Evolutionary conservation across 108 stramenopile species (phyloP).

Genomic region (Fragilaria crotonensis): DNA sequence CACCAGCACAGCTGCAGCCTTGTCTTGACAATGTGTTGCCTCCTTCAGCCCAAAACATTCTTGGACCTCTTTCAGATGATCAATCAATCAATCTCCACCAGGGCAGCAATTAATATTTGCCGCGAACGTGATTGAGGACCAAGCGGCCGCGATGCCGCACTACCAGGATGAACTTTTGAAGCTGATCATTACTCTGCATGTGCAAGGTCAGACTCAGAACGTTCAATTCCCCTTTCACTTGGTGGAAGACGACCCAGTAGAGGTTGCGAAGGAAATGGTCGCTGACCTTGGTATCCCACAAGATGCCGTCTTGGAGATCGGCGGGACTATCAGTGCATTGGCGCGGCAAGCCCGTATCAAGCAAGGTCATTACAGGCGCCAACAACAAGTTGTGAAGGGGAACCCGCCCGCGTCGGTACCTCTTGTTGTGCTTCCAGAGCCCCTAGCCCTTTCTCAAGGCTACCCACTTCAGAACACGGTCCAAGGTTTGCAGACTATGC

Average conservation of each 20-base stretch:
- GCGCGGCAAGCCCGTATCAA: constrained; percentile 64
- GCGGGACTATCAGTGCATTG: constrained; percentile 78
- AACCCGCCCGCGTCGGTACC: no score
- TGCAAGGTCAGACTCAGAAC: constrained; percentile 68
- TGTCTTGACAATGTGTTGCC: constrained; percentile 9
- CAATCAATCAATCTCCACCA: not conserved
- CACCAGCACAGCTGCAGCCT: not conserved
- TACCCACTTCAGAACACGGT: not conserved
- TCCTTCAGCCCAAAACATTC: no score
- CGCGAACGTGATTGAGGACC: constrained; percentile 54
- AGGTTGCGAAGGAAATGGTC: constrained; percentile 85
- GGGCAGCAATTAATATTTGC: constrained; percentile 41
- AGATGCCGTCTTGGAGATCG: constrained; percentile 74
- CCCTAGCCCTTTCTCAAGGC: not conserved
- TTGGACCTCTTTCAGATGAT: no score
- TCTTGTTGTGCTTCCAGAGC: no score
- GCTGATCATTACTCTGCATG: constrained; percentile 68
- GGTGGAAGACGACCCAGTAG: constrained; percentile 78
- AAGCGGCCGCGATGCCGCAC: constrained; percentile 23
- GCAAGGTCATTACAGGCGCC: constrained; percentile 46
- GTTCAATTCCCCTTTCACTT: constrained; percentile 85
- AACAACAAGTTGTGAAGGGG: not conserved
- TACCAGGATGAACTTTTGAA: constrained; percentile 70
- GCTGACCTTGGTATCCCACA: constrained; percentile 73
- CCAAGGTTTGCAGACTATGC: no score